Evolutionary conservation across 176 grass and related monocot species (phyloP), one percentile per base, ranked within the genome.

Genomic region (Coix lacrymajobi): DNA sequence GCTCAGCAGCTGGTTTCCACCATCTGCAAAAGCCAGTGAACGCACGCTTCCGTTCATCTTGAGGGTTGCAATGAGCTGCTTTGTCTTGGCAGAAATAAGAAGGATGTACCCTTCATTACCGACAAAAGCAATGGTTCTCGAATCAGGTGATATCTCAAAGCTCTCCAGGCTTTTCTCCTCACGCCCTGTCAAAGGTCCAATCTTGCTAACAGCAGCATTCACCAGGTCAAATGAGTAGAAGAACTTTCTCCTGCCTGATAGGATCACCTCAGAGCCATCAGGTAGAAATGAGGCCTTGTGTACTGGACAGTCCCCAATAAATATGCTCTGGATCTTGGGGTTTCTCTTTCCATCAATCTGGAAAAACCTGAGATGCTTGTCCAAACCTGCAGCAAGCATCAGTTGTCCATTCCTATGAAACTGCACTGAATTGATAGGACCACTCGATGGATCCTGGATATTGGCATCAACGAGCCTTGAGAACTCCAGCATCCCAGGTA

Each of bases 91-190:
- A 17, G 96, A 98, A 71, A 98, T 36, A 71, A 98, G 84, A 31
- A 95, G 87, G 71, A 98, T 90, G 66, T 95, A 85, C 30, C 96
- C 96, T 46, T 98, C 91, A 11, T 95, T 98, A 15, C 96, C 89
- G 60, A 98, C 40, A 79, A 92, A 91, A 8, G 87, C 92, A 79
- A 95, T 95, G 46, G 91, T 98, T 74, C 62, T 93, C 25, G 92
- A 98, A 88, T 95, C 96, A 2, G 92, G 92, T 31, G 92, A 98
- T 79, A 93, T 86, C 87, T 93, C 92, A 78, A 98, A 95, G 46
- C 29, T 78, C 77, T 95, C 92, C 6, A 93, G 81, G 51, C 87
- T 93, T 91, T 91, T 93, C 82, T 98, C 89, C n/a, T 98, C 96
- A 7, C 87, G 54, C 3, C 96, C 91, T 17, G 79, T 93, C 78